phyloP scores from a whole-genome alignment of 352 stramenopile genomes.

The Globisporangium middletonii region DNA sequence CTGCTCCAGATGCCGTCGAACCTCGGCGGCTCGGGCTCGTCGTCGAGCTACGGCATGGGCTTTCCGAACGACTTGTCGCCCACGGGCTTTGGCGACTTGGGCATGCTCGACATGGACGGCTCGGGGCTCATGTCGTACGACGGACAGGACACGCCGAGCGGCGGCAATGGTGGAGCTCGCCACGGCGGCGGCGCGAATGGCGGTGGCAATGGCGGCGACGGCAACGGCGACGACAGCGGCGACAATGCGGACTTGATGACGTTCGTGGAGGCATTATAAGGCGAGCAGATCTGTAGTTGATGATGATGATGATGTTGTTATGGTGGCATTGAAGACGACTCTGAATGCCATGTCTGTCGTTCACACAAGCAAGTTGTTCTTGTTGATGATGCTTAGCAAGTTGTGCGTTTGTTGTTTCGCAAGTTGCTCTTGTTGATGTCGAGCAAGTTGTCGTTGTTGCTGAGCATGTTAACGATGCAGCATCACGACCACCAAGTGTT shows the following conservation, averaged over 20 bases:
- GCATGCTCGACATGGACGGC: conserved; percentile 67
- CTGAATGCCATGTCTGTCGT: too few relatives aligned
- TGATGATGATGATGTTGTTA: not conserved
- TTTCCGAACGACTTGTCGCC: conserved; percentile 61
- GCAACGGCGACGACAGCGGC: conserved; percentile 27
- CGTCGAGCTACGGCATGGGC: conserved; percentile 42
- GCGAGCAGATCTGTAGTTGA: not conserved
- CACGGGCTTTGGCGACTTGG: conserved; percentile 62
- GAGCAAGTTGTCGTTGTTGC: too few relatives aligned
- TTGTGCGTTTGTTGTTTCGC: too few relatives aligned
- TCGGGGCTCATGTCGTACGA: conserved; percentile 38
- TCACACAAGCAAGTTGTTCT: too few relatives aligned
- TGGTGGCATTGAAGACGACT: too few relatives aligned
- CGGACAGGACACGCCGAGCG: conserved; percentile 26
- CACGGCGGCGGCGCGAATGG: conserved; percentile 12
- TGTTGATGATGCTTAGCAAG: too few relatives aligned
- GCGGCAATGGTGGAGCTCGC: conserved; percentile 16
- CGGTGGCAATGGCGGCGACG: conserved; percentile 13
- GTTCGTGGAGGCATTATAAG: conserved; percentile 64
- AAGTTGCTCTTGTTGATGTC: too few relatives aligned
- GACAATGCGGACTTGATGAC: conserved; percentile 65
- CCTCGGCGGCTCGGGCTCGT: conserved; percentile 23
- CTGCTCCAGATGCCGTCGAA: conserved; percentile 56
- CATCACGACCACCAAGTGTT: too few relatives aligned
- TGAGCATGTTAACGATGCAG: too few relatives aligned